These are phyloP conservation scores for Komagataea norvegica DNA, from an alignment of 1,139 yeast species.

Conservation along the genomic window DNA sequence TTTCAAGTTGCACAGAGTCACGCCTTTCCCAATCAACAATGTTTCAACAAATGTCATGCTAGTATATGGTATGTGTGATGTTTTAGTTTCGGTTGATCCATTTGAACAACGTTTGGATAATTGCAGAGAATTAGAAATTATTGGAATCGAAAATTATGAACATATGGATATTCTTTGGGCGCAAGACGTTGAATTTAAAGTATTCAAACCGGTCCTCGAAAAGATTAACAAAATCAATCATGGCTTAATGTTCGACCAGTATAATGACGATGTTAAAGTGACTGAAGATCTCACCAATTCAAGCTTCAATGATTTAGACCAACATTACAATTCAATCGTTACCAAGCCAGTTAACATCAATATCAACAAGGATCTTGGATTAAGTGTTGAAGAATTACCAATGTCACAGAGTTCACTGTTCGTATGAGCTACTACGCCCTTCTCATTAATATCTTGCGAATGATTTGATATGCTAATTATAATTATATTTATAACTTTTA, in stretches of 20 bases:
- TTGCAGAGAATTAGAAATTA: conserved; percentile 40
- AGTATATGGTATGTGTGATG: conserved; percentile 70
- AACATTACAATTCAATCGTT: conserved; percentile 1
- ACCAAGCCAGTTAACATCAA: not conserved
- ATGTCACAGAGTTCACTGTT: conserved; percentile 11
- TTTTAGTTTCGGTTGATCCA: conserved; percentile 72
- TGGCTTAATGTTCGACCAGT: too few species aligned
- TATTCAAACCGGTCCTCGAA: conserved; percentile 31
- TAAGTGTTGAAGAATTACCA: not conserved
- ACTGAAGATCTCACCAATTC: too few species aligned
- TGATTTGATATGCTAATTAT: too few species aligned
- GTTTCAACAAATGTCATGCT: conserved; percentile 60
- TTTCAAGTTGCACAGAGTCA: conserved; percentile 44
- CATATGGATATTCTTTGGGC: conserved; percentile 91
- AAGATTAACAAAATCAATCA: conserved; percentile 12
- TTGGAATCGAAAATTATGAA: conserved; percentile 52
- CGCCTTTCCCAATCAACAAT: conserved; percentile 55
- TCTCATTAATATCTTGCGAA: not conserved
- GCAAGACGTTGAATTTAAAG: conserved; percentile 47
- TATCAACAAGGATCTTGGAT: not conserved
- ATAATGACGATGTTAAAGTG: too few species aligned
- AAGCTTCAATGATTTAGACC: too few species aligned
- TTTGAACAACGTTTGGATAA: conserved; percentile 49
- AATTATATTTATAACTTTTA: too few species aligned
- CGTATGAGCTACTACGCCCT: conserved; percentile 1